A percentile compares a stretch with the other conserved stretches of the same genome.
These are phyloP conservation scores for Macrolepiota fuliginosa DNA, from an alignment of 768 basidiomycete species.

Conservation along the genomic window DNA sequence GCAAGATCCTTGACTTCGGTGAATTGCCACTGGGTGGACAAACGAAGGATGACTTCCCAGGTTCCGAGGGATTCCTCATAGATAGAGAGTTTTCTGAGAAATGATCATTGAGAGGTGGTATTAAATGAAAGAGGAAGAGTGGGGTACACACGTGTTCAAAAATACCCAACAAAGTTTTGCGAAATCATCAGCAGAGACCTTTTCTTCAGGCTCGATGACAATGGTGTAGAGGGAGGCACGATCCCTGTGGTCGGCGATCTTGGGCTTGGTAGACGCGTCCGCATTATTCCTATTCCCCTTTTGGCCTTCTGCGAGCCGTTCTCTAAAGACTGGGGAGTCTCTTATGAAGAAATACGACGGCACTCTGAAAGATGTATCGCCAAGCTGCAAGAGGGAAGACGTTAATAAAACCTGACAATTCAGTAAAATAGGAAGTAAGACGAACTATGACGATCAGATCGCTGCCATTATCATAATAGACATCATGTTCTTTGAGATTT, in stretches of 20 bases:
- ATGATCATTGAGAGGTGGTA: not conserved
- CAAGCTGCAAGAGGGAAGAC: not conserved
- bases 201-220: slow-evolving; percentile 30
- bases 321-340: not conserved
- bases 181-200: slow-evolving; percentile 39
- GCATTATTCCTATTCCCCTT: slow-evolving; percentile 20
- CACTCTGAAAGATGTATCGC: too few relatives aligned
- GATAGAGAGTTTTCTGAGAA: slow-evolving; percentile 49
- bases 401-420: not conserved
- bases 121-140: not conserved
- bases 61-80: slow-evolving; percentile 47
- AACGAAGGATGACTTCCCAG: slow-evolving; percentile 58
- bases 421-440: not conserved
- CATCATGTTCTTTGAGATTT: not conserved
- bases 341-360: too few relatives aligned
- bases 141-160: slow-evolving; percentile 43
- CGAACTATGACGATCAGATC: slow-evolving; percentile 1
- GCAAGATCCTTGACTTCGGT: slow-evolving; percentile 53
- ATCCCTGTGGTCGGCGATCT: not conserved
- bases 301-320: slow-evolving; percentile 27
- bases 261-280: not conserved
- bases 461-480: not conserved
- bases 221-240: slow-evolving; percentile 23
- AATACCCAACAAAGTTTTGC: slow-evolving; percentile 54
- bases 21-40: slow-evolving; percentile 60